Base-by-base conservation (phyloP, 257 asterid genomes). In the Capsicum pubescens region DNA sequence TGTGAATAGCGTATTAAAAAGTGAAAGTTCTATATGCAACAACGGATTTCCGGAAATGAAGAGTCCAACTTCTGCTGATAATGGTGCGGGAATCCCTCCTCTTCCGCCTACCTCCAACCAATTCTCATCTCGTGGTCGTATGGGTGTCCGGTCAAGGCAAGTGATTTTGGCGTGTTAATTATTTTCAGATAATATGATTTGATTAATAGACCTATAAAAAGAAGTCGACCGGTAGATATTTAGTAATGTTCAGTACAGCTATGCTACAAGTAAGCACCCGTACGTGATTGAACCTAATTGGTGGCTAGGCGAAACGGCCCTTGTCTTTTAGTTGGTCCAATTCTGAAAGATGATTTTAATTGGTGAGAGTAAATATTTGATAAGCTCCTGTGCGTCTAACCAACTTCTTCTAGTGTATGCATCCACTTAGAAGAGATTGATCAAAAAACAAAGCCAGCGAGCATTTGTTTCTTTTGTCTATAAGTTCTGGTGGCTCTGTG, bases 91-190 rank as follows among this genome's bases (percentile, higher is more conserved):
- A 89, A 92, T 93, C 59, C 98, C 98, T 56, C 99, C 99, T 26
- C 97, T 95, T 87, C 97, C 99, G 26, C 97, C 99, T 17, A 88
- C 95, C 61, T 83, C 98, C 85, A 97, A 93, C 87, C 99, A 95
- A 81, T 93, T 91, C 85, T 91, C 98, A 5, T 94, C 96, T 58
- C 98, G 99, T 83, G 72, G 95, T 80, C 89, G 97, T 87, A 88
- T 86, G 87, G 94, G 97, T 58, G 95, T 95, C 11, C 95, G 96
- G 35, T 91, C 98, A 67, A 92, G 99, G 99, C 95, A 93, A 91
- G 26, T 56, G 61, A 50, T 74, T 26, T 52, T 52, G 39, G 9
- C 11, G 12, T 76, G 19, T 74, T 12, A 52, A 26, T 74, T 74
- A 76, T 14, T 54, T 26, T 21, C 7, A 15, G 17, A 76, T 52